phyloP scores from a whole-genome alignment of 345 rosid species.

The Firmiana major region DNA sequence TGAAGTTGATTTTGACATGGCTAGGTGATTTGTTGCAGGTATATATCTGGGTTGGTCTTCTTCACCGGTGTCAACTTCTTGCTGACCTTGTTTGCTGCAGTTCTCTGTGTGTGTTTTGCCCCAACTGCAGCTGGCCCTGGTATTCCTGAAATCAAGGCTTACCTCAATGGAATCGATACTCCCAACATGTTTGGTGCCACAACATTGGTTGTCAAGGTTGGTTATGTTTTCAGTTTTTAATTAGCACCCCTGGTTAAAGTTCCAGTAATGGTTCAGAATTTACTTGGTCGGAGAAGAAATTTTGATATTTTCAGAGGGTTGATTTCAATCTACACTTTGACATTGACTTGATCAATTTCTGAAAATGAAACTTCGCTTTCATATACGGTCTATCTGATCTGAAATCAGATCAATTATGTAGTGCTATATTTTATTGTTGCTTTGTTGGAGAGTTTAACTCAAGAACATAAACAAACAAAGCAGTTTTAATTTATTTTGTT shows the following conservation, averaged over 20 bases:
- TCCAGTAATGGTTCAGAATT: background rate
- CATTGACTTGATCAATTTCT: background rate
- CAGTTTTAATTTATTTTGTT: background rate
- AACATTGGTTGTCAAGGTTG: slow-evolving; percentile 79
- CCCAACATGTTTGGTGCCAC: slow-evolving; percentile 85
- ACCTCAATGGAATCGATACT: slow-evolving; percentile 90
- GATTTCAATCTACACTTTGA: background rate
- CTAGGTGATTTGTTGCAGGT: slow-evolving; percentile 42
- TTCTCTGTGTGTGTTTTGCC: slow-evolving; percentile 75
- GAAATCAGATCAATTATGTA: background rate
- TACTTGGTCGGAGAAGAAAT: background rate
- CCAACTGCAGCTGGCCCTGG: slow-evolving; percentile 98
- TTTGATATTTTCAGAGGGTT: background rate
- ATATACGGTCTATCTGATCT: background rate
- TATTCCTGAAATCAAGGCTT: slow-evolving; percentile 93
- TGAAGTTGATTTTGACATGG: background rate
- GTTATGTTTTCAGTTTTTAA: no score
- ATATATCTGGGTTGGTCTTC: slow-evolving; percentile 46
- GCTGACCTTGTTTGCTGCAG: slow-evolving; percentile 58
- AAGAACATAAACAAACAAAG: no score
- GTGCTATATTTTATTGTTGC: background rate
- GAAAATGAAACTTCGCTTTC: background rate
- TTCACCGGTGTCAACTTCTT: slow-evolving; percentile 60
- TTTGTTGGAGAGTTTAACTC: background rate
- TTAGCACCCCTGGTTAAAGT: background rate